Percentiles rank a stretch among this genome's conserved stretches.
Evolutionary conservation across 1,284 basidiomycete species (phyloP).

Genomic region (Phylloboletellus chloephorus): DNA sequence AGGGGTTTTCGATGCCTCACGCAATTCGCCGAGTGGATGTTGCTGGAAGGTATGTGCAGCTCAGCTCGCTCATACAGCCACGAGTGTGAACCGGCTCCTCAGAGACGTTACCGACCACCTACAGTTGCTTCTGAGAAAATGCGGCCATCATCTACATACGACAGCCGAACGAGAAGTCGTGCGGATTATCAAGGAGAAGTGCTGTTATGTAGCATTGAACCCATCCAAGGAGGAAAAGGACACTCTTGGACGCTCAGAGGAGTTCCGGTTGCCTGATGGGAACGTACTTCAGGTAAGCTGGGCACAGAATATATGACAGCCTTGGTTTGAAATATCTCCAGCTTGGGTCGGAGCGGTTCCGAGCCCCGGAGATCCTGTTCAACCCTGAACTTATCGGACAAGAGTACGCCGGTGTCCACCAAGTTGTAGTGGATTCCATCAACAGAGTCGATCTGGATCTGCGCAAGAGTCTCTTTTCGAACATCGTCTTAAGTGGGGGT

Average conservation of each 20-base stretch:
- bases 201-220: conserved; percentile 90
- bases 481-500: conserved; percentile 95
- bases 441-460: conserved; percentile 85
- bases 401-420: conserved; percentile 96
- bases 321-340: conserved; percentile 32
- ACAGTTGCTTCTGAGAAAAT: conserved; percentile 89
- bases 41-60: conserved; percentile 71
- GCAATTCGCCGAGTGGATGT: conserved; percentile 95
- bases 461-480: conserved; percentile 91
- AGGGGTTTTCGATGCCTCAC: conserved; percentile 99
- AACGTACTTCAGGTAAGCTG: conserved; percentile 79
- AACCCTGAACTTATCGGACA: conserved; percentile 96
- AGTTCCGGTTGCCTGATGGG: conserved; percentile 94
- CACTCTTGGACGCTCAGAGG: conserved; percentile 68
- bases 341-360: conserved; percentile 93
- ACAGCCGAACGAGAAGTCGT: conserved; percentile 98
- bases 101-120: conserved; percentile 97
- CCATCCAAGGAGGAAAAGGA: conserved; percentile 96
- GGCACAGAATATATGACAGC: not conserved
- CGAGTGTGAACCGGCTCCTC: conserved; percentile 15
- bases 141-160: conserved; percentile 93
- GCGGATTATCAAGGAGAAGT: conserved; percentile 96
- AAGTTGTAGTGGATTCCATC: conserved; percentile 89
- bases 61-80: conserved; percentile 7
- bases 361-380: conserved; percentile 96